Evolutionary conservation across 2,329 filamentous ascomycete species (phyloP).

Genomic region (Nigrospora sphaerica): DNA sequence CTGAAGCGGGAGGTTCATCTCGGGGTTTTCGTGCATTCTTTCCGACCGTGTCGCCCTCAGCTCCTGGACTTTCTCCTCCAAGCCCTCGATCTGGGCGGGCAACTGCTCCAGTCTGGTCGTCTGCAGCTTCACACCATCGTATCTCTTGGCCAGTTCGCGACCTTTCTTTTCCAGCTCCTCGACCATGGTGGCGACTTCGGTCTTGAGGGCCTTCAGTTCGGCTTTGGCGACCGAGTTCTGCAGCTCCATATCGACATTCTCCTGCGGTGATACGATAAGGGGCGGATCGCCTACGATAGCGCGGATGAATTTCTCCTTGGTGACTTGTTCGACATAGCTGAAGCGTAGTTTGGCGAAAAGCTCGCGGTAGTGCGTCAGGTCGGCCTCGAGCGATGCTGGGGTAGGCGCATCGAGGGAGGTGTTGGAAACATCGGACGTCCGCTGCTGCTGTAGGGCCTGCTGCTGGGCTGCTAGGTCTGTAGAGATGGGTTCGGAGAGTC

Average conservation of each 20-base stretch:
- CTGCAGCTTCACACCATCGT: constrained; percentile 43
- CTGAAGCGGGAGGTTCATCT: constrained; percentile 47
- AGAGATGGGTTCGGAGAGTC: constrained; percentile 68
- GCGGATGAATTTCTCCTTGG: constrained; percentile 95
- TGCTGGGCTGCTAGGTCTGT: constrained; percentile 34
- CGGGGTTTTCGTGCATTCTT: constrained; percentile 30
- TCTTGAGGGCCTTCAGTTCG: constrained; percentile 71
- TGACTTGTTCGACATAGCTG: constrained; percentile 96
- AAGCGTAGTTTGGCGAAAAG: constrained; percentile 94
- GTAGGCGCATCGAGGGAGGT: constrained; percentile 59
- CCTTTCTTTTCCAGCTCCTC: constrained; percentile 62
- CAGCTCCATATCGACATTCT: constrained; percentile 72
- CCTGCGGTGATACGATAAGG: constrained; percentile 70
- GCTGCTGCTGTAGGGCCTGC: constrained; percentile 31
- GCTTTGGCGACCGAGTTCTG: constrained; percentile 65
- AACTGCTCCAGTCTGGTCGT: constrained; percentile 41
- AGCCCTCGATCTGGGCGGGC: constrained; percentile 37
- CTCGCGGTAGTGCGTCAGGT: constrained; percentile 86
- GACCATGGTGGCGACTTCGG: constrained; percentile 68
- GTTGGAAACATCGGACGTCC: constrained; percentile 67
- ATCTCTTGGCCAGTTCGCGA: constrained; percentile 47
- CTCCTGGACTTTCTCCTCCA: constrained; percentile 40
- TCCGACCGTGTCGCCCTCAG: constrained; percentile 34
- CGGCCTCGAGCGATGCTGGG: constrained; percentile 71
- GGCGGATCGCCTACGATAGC: constrained; percentile 88